A percentile compares a stretch with the other conserved stretches of the same genome.
Evolutionary conservation across 1,284 basidiomycete genomes (phyloP).

Genomic region (Hymenochaete sp.): DNA sequence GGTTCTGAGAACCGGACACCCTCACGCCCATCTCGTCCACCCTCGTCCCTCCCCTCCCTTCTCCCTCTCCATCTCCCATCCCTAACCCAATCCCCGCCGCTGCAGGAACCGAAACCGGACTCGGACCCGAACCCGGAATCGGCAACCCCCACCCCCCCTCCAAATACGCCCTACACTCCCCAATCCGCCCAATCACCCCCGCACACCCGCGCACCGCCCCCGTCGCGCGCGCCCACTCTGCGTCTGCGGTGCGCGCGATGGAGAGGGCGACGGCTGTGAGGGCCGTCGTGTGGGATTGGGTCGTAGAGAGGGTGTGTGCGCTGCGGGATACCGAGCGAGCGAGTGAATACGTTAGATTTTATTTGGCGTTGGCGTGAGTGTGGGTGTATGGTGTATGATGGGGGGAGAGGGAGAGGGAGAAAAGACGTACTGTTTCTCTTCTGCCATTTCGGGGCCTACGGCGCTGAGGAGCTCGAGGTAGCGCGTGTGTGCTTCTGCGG

Average conservation of each 20-base stretch:
- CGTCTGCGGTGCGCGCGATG: constrained; percentile 61
- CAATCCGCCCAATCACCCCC: constrained; percentile 55
- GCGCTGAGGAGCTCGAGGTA: constrained; percentile 65
- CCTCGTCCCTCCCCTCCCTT: neutral
- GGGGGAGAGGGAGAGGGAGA: neutral
- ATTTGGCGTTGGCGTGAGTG: no score
- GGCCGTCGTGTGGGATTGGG: constrained; percentile 49
- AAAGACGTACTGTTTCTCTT: constrained; percentile 58
- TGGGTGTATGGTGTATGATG: neutral
- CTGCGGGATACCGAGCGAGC: constrained; percentile 29
- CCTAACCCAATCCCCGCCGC: no score
- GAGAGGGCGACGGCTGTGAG: constrained; percentile 54
- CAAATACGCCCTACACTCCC: constrained; percentile 62
- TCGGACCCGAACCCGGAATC: constrained; percentile 44
- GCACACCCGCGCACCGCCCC: constrained; percentile 59
- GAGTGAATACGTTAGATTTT: constrained; percentile 6
- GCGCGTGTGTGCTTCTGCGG: constrained; percentile 61
- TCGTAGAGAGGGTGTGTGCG: constrained; percentile 55
- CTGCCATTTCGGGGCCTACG: constrained; percentile 68
- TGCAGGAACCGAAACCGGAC: no score
- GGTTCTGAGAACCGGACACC: no score
- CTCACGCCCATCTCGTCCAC: constrained; percentile 14
- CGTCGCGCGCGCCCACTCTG: constrained; percentile 66
- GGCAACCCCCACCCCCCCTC: constrained; percentile 63
- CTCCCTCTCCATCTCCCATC: neutral